Conservation (phyloP, 2,329 filamentous ascomycete species). For the Raffaelea arxii region DNA sequence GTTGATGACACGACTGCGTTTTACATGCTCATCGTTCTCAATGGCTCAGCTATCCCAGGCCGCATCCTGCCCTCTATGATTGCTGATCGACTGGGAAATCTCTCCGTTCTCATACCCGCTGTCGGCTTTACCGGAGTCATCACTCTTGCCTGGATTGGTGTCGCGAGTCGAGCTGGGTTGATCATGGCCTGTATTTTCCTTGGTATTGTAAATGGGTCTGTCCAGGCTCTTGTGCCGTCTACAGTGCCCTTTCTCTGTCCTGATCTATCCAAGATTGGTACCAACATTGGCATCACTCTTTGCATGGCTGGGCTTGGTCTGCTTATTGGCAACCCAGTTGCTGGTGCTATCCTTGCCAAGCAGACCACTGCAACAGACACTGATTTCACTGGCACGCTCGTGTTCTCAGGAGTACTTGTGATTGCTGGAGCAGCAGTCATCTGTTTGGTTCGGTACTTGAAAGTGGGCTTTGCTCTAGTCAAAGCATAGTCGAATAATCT, state of each 20-base stretch:
- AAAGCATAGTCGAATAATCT: too few relatives aligned
- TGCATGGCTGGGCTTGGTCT: background rate
- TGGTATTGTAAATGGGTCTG: background rate
- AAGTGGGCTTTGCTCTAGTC: background rate
- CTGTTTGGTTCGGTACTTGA: background rate
- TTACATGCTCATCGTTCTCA: conserved; percentile 10
- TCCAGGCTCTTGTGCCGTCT: background rate
- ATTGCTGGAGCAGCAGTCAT: background rate
- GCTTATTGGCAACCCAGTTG: background rate
- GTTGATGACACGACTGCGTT: conserved; percentile 3
- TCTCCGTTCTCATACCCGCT: conserved; percentile 6
- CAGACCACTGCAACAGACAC: background rate
- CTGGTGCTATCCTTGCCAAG: background rate
- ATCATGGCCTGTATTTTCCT: background rate
- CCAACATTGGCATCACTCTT: background rate
- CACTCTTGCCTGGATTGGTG: background rate
- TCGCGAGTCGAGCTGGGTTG: background rate
- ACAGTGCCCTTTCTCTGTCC: background rate
- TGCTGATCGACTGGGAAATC: conserved; percentile 6
- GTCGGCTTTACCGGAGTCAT: background rate
- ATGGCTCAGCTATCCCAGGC: conserved; percentile 9
- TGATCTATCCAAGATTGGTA: background rate
- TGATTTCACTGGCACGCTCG: background rate
- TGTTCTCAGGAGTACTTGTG: background rate
- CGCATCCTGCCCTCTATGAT: conserved; percentile 7